Percentiles rank a stretch among this genome's conserved stretches.
phyloP scores from a whole-genome alignment of 176 grass and related monocot genomes.

The Canna indica region DNA sequence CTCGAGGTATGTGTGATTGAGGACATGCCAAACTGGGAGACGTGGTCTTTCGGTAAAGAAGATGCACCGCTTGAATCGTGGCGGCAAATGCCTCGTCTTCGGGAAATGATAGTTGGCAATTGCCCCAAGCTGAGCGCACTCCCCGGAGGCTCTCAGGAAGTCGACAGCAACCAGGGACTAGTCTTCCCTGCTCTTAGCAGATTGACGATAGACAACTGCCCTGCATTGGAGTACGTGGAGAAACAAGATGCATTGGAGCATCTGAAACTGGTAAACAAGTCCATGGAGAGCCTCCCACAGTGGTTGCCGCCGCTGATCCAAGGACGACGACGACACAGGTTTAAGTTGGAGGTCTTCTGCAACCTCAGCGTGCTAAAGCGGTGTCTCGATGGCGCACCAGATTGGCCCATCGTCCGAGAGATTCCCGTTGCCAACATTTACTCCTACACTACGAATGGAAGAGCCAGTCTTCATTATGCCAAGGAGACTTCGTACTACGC shows the following conservation, averaged over 20 bases:
- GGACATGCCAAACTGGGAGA: conserved; percentile 33
- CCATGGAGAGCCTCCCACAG: conserved; percentile 5
- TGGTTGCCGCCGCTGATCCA: conserved; percentile 17
- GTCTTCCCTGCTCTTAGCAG: conserved; percentile 8
- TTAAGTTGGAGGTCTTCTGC: background rate
- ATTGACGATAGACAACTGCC: background rate
- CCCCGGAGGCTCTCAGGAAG: conserved; percentile 32
- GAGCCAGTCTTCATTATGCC: background rate
- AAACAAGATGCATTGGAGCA: conserved; percentile 13
- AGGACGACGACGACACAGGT: background rate
- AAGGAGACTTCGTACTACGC: background rate
- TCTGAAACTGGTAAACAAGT: background rate
- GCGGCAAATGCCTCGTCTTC: conserved; percentile 28
- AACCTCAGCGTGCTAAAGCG: background rate
- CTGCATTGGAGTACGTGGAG: conserved; percentile 9
- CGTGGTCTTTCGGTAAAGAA: conserved; percentile 34
- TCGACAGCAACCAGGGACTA: too few relatives aligned
- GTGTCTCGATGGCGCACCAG: too few relatives aligned
- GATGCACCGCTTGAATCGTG: background rate
- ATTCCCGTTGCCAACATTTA: conserved; percentile 1
- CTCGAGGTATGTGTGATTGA: conserved; percentile 42
- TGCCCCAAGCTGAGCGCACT: conserved; percentile 42
- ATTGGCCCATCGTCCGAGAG: conserved; percentile 14
- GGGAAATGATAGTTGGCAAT: conserved; percentile 44
- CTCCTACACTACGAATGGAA: background rate